Conservation (phyloP, 805 yeast genomes). For the Schwanniomyces yamadae region DNA sequence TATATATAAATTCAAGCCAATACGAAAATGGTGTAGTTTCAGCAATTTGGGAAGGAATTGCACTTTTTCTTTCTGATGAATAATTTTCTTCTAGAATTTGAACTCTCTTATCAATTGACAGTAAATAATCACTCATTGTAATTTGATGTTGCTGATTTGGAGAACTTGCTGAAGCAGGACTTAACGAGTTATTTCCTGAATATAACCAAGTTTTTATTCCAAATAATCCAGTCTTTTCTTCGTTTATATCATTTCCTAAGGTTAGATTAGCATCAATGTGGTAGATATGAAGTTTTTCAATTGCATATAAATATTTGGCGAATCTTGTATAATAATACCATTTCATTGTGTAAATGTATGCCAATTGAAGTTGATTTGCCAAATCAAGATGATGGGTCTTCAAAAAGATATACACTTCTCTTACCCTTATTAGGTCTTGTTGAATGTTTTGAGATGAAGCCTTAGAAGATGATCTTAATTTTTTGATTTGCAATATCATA, state of each 20-base stretch:
- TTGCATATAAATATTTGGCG: conserved; percentile 68
- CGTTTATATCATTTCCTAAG: conserved; percentile 44
- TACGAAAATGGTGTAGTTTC: conserved; percentile 66
- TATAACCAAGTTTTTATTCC: conserved; percentile 28
- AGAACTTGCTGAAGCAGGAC: neutral
- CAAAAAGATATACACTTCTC: conserved; percentile 61
- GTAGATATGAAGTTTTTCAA: conserved; percentile 60
- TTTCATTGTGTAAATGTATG: conserved; percentile 83
- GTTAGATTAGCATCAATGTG: conserved; percentile 56
- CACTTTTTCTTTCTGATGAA: conserved; percentile 53
- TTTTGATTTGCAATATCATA: conserved; percentile 62
- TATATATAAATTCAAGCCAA: conserved; percentile 71
- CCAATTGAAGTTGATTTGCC: conserved; percentile 71
- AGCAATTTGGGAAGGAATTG: conserved; percentile 80
- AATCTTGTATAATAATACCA: conserved; percentile 90
- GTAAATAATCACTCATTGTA: conserved; percentile 51
- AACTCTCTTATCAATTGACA: conserved; percentile 55
- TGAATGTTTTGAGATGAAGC: conserved; percentile 76
- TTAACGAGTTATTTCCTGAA: conserved; percentile 6
- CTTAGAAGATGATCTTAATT: conserved; percentile 57
- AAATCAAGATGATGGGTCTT: conserved; percentile 53
- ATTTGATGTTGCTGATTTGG: conserved; percentile 11
- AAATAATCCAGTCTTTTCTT: conserved; percentile 19
- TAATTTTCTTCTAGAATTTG: conserved; percentile 45
- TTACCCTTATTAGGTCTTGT: conserved; percentile 57